phyloP scores from a whole-genome alignment of 495 filamentous ascomycete genomes.

The Hypoxylon trugodes region DNA sequence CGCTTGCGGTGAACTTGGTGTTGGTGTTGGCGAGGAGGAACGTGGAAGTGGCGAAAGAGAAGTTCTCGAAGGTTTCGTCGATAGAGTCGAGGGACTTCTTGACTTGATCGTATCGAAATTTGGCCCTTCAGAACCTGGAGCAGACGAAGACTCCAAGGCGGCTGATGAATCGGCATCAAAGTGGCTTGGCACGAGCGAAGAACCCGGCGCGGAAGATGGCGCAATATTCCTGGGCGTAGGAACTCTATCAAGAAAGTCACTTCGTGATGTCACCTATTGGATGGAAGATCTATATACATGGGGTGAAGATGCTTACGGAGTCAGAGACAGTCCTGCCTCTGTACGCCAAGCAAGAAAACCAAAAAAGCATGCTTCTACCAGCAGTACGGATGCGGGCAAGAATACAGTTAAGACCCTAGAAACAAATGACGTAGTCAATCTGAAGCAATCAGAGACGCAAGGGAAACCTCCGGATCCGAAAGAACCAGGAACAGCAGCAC shows the following conservation, averaged over 20 bases:
- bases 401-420: not conserved
- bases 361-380: conserved; percentile 34
- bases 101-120: conserved; percentile 89
- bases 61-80: conserved; percentile 85
- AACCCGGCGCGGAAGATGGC: conserved; percentile 77
- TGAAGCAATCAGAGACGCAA: conserved; percentile 5
- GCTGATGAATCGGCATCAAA: conserved; percentile 27
- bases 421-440: not conserved
- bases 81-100: conserved; percentile 71
- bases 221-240: conserved; percentile 84
- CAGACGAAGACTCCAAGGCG: conserved; percentile 27
- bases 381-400: conserved; percentile 27
- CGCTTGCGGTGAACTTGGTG: conserved; percentile 87
- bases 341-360: conserved; percentile 48
- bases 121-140: conserved; percentile 60
- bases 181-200: conserved; percentile 74
- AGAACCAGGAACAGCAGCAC: not conserved
- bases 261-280: conserved; percentile 78
- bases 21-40: conserved; percentile 94
- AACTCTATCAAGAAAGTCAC: conserved; percentile 67
- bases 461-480: not conserved
- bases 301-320: conserved; percentile 81
- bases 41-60: conserved; percentile 90
- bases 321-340: conserved; percentile 74
- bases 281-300: conserved; percentile 82